Percentiles rank a stretch among this genome's conserved stretches.
These are phyloP conservation scores for Aquilaria yunnanensis DNA, from an alignment of 345 rosid species.

Conservation along the genomic window DNA sequence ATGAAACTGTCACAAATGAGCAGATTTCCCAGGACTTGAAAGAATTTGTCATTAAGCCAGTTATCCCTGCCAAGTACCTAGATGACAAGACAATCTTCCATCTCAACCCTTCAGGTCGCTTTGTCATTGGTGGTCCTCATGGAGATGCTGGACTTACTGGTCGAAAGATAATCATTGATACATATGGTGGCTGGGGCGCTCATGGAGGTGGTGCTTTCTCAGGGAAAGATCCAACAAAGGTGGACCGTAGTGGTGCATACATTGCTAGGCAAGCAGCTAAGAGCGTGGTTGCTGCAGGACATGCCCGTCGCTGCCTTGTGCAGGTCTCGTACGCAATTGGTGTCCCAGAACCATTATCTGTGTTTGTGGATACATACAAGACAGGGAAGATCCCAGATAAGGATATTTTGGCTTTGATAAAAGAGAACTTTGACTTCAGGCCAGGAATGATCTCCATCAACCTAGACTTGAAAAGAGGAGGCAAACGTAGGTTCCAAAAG, in stretches of 20 bases:
- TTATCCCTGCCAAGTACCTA: conserved; percentile 60
- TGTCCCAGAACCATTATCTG: conserved; percentile 65
- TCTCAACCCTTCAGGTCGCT: conserved; percentile 75
- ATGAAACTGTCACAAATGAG: conserved; percentile 68
- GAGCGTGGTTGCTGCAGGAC: conserved; percentile 69
- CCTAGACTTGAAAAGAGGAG: conserved; percentile 69
- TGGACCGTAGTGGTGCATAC: conserved; percentile 81
- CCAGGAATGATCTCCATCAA: conserved; percentile 77
- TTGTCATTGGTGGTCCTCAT: conserved; percentile 80
- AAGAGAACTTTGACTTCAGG: conserved; percentile 67
- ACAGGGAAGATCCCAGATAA: conserved; percentile 52
- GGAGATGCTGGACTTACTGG: conserved; percentile 89
- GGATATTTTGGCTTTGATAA: conserved; percentile 45
- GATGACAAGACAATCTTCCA: conserved; percentile 79
- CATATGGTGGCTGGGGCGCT: conserved; percentile 59
- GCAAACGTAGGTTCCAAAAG: conserved; percentile 68
- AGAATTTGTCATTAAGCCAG: conserved; percentile 67
- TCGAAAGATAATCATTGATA: conserved; percentile 72
- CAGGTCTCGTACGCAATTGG: conserved; percentile 79
- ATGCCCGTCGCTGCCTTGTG: conserved; percentile 68
- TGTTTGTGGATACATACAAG: conserved; percentile 55
- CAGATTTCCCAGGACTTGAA: conserved; percentile 65
- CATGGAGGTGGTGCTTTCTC: conserved; percentile 64
- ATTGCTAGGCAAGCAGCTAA: conserved; percentile 76
- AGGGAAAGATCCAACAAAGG: conserved; percentile 67